These are phyloP conservation scores for Aspergillus sp. DNA, from an alignment of 2,329 filamentous ascomycete species.

Conservation along the genomic window DNA sequence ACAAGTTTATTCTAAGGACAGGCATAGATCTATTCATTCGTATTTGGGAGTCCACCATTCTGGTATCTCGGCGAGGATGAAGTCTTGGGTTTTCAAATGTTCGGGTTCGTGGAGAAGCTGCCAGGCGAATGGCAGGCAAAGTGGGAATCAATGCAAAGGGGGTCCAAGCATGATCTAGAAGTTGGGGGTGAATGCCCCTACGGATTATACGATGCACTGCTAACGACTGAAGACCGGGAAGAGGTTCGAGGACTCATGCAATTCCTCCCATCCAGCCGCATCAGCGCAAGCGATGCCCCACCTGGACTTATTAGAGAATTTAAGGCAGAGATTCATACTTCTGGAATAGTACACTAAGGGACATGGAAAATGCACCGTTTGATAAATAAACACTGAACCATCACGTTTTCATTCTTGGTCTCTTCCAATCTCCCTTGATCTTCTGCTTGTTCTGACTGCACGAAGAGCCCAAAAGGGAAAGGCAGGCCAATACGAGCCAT, in stretches of 20 bases:
- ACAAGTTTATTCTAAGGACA: background rate
- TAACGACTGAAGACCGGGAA: slow-evolving; percentile 13
- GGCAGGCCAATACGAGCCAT: background rate
- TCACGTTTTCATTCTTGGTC: too few species aligned
- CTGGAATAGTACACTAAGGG: too few species aligned
- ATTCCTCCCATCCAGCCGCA: slow-evolving; percentile 20
- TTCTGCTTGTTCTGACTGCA: too few species aligned
- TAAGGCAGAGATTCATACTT: too few species aligned
- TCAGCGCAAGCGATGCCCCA: slow-evolving; percentile 17
- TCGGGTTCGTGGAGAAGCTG: slow-evolving; percentile 20
- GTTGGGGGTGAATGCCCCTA: slow-evolving; percentile 17
- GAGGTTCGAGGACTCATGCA: slow-evolving; percentile 22
- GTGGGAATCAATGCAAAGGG: slow-evolving; percentile 15
- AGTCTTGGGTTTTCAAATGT: slow-evolving; percentile 19
- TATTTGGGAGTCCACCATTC: slow-evolving; percentile 19
- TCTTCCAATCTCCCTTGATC: too few species aligned
- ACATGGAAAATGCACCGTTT: too few species aligned
- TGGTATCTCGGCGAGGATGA: slow-evolving; percentile 16
- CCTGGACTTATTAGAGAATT: slow-evolving; percentile 12
- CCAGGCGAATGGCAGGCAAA: slow-evolving; percentile 18
- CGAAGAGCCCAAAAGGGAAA: background rate
- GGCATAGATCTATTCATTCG: slow-evolving; percentile 22
- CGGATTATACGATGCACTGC: slow-evolving; percentile 6
- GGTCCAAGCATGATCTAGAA: slow-evolving; percentile 1
- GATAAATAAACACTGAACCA: too few species aligned